Evolutionary conservation across 139 green algal genomes (phyloP).

Genomic region (Auxenochlorella pyrenoidosa): DNA sequence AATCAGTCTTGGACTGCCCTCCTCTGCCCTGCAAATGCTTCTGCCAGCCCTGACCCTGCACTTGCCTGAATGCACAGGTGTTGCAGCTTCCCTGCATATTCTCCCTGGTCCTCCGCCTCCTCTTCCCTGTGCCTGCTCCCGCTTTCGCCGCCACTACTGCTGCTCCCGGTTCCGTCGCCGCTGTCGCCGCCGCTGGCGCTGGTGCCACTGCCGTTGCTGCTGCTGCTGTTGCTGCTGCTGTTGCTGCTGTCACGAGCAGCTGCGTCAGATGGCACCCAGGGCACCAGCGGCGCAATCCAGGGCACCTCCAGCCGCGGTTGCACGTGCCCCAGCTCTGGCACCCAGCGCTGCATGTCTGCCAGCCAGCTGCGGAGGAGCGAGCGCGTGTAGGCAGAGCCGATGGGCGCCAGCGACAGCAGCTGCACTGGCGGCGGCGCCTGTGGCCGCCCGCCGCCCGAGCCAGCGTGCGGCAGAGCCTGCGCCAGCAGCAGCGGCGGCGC

Average conservation of each 20-base stretch:
- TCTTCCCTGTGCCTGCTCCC: too few relatives aligned
- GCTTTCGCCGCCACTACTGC: not conserved
- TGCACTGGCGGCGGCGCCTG: not conserved
- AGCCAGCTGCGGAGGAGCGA: not conserved
- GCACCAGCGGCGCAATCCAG: slow-evolving; percentile 6
- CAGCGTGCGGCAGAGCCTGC: not conserved
- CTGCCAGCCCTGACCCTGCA: too few relatives aligned
- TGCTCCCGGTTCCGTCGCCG: too few relatives aligned
- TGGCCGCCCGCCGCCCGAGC: too few relatives aligned
- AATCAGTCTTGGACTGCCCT: too few relatives aligned
- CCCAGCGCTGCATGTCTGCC: not conserved
- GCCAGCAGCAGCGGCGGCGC: not conserved
- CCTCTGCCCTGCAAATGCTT: too few relatives aligned
- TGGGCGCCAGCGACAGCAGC: not conserved
- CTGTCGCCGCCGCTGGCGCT: too few relatives aligned
- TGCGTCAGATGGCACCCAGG: not conserved
- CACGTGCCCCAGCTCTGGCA: not conserved
- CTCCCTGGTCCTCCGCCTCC: not conserved
- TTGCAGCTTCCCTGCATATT: not conserved
- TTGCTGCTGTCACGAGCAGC: too few relatives aligned
- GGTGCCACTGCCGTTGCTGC: too few relatives aligned
- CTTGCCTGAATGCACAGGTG: not conserved
- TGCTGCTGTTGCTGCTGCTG: too few relatives aligned
- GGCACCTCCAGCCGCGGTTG: not conserved
- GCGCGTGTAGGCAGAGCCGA: not conserved